Base-by-base conservation (phyloP, 495 filamentous ascomycete species). In the Aspergillus mulundensis region DNA sequence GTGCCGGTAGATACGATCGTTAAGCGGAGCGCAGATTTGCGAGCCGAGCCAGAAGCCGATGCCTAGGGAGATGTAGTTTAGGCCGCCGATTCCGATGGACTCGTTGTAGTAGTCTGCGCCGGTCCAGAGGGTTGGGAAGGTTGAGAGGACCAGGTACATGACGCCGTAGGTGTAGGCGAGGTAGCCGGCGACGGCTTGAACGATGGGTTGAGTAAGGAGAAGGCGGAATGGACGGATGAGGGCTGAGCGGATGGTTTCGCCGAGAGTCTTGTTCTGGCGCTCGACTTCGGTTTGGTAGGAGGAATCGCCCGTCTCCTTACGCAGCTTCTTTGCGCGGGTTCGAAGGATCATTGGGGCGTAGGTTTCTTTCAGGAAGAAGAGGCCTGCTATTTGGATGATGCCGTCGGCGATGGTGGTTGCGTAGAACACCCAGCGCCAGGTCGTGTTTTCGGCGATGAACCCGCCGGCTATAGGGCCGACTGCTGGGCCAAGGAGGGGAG, bases 371-470 rank as follows among this genome's bases (percentile, higher is more conserved):
- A 91, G 77, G 62, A 83, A 83, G 64, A 89, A 82, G 4, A 90
- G 53, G 3, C 87, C 89, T 1, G 76, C 71, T 20, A 79, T 5
- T 63, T 89, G 87, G 54, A 91, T 80, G 10, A 83, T 19, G 2
- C 64, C 83, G 61, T 84, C 83, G 6, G 76, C 79, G 51, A 90
- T 86, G 0, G 84, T 80, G 8, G 81, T 82, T 7, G 78, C 70
- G 66, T 79, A 81, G 71, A 90, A 89, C 23, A 81, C 72, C 87
- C 87, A 90, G 36, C 85, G 75, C 87, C 87, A 89, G 1, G 77
- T 84, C 11, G 80, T 85, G 44, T 85, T 82, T 64, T 87, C 71
- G 0, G 85, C 77, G 34, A 91, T 87, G 66, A 87, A 87, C 1
- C 77, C 84, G 15, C 83, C 84, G 0, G 76, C 80, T 20, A 88